Base-by-base conservation (phyloP, 1,284 basidiomycete species). In the Coriolopsis trogii region DNA sequence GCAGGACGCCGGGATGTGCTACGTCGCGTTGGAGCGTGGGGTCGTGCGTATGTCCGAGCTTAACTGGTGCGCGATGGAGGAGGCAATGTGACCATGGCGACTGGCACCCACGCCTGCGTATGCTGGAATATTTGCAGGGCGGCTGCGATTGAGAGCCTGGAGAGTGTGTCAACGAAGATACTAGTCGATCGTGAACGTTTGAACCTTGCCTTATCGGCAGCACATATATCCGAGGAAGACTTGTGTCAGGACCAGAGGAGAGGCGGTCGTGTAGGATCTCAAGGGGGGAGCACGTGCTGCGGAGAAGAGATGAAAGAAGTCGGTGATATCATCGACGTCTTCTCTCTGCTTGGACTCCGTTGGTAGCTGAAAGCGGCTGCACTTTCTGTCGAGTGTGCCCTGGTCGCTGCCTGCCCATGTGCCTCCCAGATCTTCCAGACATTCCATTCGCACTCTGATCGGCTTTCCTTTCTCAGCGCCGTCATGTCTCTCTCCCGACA, bases 331-430 rank as follows among this genome's bases (percentile, higher is more conserved):
- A 51, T 55, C 29, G 44, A 39, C 25, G 21, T 31, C 24, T 48
- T 45, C 40, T 45, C 13, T 15, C 12, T 34, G 37, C 23, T 36
- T n/a, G 42, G 46, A 29, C 20, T 21, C 25, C 28, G 29, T 16
- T 40, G 37, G n/a, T 26, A 20, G n/a, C 46, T 39, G 26, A 37
- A 49, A 34, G 23, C 10, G 43, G 43, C 38, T 8, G n/a, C n/a
- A n/a, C n/a, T 23, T 28, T 41, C 16, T 25, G 44, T 12, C 31
- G 44, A 20, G 26, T 39, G 29, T n/a, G n/a, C n/a, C n/a, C n/a
- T n/a, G n/a, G n/a, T n/a, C n/a, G n/a, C n/a, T n/a, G n/a, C n/a
- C 38, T 42, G 40, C 12, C 53, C 56, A 58, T 58, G 53, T 52
- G 56, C 26, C 13, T 37, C 43, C 23, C 41, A 29, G 25, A 21